Evolutionary conservation across 1,139 yeast species (phyloP), one percentile per base, ranked within the genome.

Genomic region (Protomyces lactucae-debilis): DNA sequence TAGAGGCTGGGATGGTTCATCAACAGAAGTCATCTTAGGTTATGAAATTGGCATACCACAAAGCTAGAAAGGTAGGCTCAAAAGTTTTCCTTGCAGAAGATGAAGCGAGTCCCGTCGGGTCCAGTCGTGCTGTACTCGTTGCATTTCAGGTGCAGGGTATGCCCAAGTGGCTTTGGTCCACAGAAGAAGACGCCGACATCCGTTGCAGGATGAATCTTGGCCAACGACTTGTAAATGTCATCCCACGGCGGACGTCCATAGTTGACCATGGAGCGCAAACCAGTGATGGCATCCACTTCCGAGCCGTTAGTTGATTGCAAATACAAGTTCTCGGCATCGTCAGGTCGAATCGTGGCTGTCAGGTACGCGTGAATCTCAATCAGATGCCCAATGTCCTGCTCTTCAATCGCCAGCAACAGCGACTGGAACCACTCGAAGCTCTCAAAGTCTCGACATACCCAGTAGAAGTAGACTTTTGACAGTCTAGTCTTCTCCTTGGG

Each of bases 1-100:
- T 70, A 82, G 98, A 72, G 99, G 99, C 3, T 92, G 97, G 97
- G 93, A 87, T 71, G 88, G 96, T 2, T 77, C 79, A 40, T 82
- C 85, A 52, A 87, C 95, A 0, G 99, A 93, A 68, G 82, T 86
- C 36, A 88, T 88, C 6, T 80, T 91, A 71, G 80, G 91, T 52
- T 92, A 91, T 74, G 96, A 91, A 72, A 85, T 92, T 43, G 48
- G 25, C 10, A 43, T 43, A 4, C 48, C 48, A 18, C 16, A 43
- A 18, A 21, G 18, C 48, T 43, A 43, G 28, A n/a, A 12, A n/a
- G 25, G 23, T 40, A 28, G 32, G 32, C 32, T 28, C 32, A 61
- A 39, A 61, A 55, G 39, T 55, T 61, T 39, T 61, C 65, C 57
- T 61, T 61, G 56, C 65, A 61, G 52, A 52, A 61, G 18, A 61